These are phyloP conservation scores for Saccharomyces mikatae DNA, from an alignment of 805 yeast genomes.

Conservation along the genomic window DNA sequence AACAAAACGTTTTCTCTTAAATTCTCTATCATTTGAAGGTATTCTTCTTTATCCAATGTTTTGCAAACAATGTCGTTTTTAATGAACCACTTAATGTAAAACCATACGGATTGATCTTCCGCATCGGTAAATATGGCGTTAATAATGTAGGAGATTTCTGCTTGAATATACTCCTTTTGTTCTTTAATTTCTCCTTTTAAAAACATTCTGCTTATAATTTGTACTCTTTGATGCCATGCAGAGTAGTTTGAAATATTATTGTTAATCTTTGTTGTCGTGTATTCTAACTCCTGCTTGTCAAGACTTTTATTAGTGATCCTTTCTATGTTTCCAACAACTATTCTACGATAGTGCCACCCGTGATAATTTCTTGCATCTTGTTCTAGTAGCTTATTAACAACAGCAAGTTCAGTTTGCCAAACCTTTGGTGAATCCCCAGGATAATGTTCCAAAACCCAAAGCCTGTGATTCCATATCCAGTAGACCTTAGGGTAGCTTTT, in stretches of 20 bases:
- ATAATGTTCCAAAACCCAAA: slow-evolving; percentile 63
- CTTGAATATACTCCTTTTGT: slow-evolving; percentile 33
- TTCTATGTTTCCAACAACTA: slow-evolving; percentile 41
- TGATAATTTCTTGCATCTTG: slow-evolving; percentile 82
- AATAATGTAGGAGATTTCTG: slow-evolving; percentile 61
- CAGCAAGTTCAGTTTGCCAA: slow-evolving; percentile 63
- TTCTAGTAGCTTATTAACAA: slow-evolving; percentile 60
- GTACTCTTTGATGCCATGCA: slow-evolving; percentile 89
- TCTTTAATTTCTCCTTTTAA: slow-evolving; percentile 16
- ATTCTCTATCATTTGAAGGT: slow-evolving; percentile 33
- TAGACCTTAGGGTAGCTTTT: slow-evolving; percentile 77
- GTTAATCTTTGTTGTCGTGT: slow-evolving; percentile 71
- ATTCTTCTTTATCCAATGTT: slow-evolving; percentile 24
- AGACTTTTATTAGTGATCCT: slow-evolving; percentile 21
- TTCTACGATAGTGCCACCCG: slow-evolving; percentile 91
- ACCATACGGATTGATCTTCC: slow-evolving; percentile 90
- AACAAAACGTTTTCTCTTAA: slow-evolving; percentile 48
- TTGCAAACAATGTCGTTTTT: slow-evolving; percentile 28
- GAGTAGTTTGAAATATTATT: slow-evolving; percentile 85
- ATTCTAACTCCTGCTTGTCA: slow-evolving; percentile 54
- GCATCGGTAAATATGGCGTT: slow-evolving; percentile 90
- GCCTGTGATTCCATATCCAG: slow-evolving; percentile 94
- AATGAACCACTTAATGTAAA: slow-evolving; percentile 75
- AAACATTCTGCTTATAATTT: slow-evolving; percentile 51
- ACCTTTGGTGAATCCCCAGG: slow-evolving; percentile 35